phyloP scores from a whole-genome alignment of 1,284 basidiomycete genomes.

The Naganishia liquefaciens region DNA sequence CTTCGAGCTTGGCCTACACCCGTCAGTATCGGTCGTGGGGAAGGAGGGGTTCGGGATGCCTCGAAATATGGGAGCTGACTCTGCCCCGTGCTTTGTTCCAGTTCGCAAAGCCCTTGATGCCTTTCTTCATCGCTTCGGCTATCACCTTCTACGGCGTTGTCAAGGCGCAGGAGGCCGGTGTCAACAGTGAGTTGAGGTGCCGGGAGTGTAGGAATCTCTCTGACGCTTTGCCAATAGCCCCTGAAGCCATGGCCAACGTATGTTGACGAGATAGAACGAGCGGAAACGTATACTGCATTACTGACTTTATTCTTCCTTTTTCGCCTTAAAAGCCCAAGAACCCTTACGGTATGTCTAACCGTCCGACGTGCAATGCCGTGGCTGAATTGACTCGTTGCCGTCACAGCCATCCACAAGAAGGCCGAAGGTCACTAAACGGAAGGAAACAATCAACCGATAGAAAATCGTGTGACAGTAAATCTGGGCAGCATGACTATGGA shows the following conservation, averaged over 20 bases:
- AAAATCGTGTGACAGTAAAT: slow-evolving; percentile 20
- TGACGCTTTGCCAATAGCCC: slow-evolving; percentile 29
- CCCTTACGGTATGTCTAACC: slow-evolving; percentile 38
- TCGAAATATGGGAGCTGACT: neutral
- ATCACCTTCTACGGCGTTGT: slow-evolving; percentile 45
- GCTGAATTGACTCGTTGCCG: neutral
- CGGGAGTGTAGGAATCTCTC: slow-evolving; percentile 16
- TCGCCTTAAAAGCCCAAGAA: slow-evolving; percentile 37
- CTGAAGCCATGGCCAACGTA: slow-evolving; percentile 38
- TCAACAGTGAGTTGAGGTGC: slow-evolving; percentile 42
- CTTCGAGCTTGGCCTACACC: slow-evolving; percentile 52
- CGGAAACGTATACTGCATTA: neutral
- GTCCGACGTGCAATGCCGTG: neutral
- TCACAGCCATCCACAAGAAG: slow-evolving; percentile 28
- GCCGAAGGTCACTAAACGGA: slow-evolving; percentile 27
- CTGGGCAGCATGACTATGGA: slow-evolving; percentile 18
- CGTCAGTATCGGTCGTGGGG: slow-evolving; percentile 38
- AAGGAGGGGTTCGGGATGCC: neutral
- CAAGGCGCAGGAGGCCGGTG: slow-evolving; percentile 45
- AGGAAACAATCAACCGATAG: neutral
- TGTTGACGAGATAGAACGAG: neutral
- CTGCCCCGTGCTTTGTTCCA: slow-evolving; percentile 29
- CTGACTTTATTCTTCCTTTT: neutral
- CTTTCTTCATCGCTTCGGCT: slow-evolving; percentile 47
- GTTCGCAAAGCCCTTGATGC: slow-evolving; percentile 48